A percentile compares a stretch with the other conserved stretches of the same genome.
Conservation (phyloP, 441 rosid genomes). For the Rhodomyrtus psidioides region DNA sequence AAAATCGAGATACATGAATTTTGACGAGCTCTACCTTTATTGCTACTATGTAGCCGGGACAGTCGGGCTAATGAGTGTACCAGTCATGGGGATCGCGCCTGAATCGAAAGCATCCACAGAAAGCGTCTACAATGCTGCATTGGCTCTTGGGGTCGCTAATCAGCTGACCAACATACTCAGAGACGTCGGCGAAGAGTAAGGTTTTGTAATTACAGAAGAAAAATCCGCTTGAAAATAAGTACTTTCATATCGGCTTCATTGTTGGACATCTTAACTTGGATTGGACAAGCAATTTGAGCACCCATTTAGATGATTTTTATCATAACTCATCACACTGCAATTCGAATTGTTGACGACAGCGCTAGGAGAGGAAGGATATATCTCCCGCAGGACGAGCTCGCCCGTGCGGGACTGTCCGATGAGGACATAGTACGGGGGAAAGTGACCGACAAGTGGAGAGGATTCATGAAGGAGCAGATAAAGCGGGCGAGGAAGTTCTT, state of each 20-base stretch:
- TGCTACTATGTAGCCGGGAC: conserved; percentile 91
- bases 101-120: conserved; percentile 68
- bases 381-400: conserved; percentile 78
- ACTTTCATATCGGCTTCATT: neutral
- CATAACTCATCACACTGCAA: neutral
- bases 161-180: conserved; percentile 92
- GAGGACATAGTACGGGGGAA: conserved; percentile 67
- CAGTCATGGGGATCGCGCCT: conserved; percentile 82
- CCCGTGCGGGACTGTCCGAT: conserved; percentile 66
- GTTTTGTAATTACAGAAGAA: neutral
- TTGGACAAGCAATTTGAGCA: neutral
- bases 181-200: conserved; percentile 92
- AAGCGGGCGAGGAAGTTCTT: conserved; percentile 84
- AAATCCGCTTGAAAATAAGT: neutral
- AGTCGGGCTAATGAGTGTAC: conserved; percentile 82
- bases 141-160: conserved; percentile 78
- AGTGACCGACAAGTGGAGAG: conserved; percentile 79
- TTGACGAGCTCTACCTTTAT: conserved; percentile 81
- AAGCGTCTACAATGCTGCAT: conserved; percentile 69
- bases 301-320: neutral
- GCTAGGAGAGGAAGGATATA: conserved; percentile 82
- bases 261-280: neutral
- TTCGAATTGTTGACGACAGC: conserved; percentile 19
- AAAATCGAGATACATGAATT: conserved; percentile 66
- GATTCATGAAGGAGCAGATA: conserved; percentile 80